Evolutionary conservation across 1,284 basidiomycete species (phyloP), one percentile per base, ranked within the genome.

Genomic region (Veloporphyrellus conicus): DNA sequence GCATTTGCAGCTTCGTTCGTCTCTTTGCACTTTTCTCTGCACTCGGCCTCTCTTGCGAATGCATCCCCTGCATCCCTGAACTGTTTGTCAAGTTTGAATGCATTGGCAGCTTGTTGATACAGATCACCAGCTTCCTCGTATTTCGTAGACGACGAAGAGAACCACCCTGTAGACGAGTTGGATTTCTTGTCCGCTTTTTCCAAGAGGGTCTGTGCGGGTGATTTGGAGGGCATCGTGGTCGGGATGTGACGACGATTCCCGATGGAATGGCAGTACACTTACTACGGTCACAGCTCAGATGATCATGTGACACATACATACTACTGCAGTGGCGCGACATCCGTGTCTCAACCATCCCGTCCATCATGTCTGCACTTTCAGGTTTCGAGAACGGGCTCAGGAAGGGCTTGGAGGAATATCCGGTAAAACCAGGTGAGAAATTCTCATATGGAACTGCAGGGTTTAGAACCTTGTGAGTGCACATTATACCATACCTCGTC

Each of bases 381-480:
- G 35, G 7, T 29, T 53, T 62, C 42, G 48, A 56, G 40, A 41
- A 38, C 20, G 50, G 43, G 15, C 67, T 89, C 59, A 71, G 66
- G 50, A 54, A 61, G 15, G 71, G 82, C 38, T 70, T 78, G 28
- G 76, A 83, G 49, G 68, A 69, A 25, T 82, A 90, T 59, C 78
- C 77, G 9, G 86, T 88, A 59, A 82, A 79, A n/a, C 57, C 70
- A 8, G 64, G 78, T 46, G 66, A 84, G 28, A 75, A 68, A 18
- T 96, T 87, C 62, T 82, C 87, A 51, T 98, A 97, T 76, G 94
- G 94, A 5, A 98, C 94, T 0, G 93, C 94, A 41, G 94, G 94
- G 12, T 95, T 98, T 73, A 82, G 94, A 62, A 95, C 91, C 4
- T 69, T 87, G 92, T 94, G 71, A 66, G 90, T 74, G n/a, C 51